Conservation (phyloP, 1,284 basidiomycete genomes). For the Phellinidium pouzarii region DNA sequence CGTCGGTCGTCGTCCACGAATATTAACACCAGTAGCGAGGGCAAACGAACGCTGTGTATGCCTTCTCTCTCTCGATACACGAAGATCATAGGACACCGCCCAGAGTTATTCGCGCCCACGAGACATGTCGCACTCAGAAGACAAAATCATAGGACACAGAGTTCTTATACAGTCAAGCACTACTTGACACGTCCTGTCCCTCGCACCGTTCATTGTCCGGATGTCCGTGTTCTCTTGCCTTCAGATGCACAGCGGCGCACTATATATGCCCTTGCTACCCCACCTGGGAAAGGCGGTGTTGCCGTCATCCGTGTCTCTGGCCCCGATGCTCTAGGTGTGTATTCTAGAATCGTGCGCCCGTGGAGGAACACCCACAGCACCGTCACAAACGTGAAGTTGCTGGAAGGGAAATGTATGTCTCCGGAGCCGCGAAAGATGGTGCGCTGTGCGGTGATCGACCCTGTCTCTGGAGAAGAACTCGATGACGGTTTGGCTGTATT, state of each 20-base stretch:
- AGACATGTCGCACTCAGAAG: neutral
- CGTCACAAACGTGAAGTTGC: slow-evolving; percentile 12
- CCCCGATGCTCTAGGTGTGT: slow-evolving; percentile 55
- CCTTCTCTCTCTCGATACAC: neutral
- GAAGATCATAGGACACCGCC: neutral
- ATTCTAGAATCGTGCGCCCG: slow-evolving; percentile 45
- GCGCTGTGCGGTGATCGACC: slow-evolving; percentile 64
- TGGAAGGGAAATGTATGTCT: slow-evolving; percentile 17
- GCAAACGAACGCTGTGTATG: too few species aligned
- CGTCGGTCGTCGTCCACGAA: too few species aligned
- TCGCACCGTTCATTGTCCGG: neutral
- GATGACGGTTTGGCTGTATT: slow-evolving; percentile 80
- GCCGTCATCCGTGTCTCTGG: slow-evolving; percentile 80
- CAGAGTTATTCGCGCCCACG: neutral
- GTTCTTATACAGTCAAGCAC: neutral
- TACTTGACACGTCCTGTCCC: neutral
- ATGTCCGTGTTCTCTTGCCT: neutral
- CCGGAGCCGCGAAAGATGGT: slow-evolving; percentile 59
- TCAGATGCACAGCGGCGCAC: slow-evolving; percentile 64
- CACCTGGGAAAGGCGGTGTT: slow-evolving; percentile 76
- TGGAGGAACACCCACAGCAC: slow-evolving; percentile 12
- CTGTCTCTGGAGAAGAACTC: slow-evolving; percentile 52
- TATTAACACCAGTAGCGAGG: too few species aligned
- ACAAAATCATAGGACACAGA: neutral
- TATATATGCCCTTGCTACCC: slow-evolving; percentile 83